Base-by-base conservation (phyloP, 345 rosid genomes). In the Draba incana region DNA sequence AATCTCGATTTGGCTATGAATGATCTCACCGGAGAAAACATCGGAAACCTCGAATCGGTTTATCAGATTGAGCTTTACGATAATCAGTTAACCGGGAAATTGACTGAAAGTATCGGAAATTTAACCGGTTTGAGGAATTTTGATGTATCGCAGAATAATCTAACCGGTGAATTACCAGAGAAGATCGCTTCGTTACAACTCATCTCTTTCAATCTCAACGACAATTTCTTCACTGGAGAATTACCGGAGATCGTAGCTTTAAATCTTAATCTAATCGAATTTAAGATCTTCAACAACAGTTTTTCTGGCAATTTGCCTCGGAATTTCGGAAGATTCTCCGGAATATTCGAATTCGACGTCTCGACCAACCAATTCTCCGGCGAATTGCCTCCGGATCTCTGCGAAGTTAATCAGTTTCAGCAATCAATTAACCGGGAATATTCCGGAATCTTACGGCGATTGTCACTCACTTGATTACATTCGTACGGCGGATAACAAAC, bases 261-360 rank as follows among this genome's bases (percentile, higher is more conserved):
- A 10, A 90, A 85, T 65, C 86, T 81, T 1, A 77, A 79, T 62
- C 75, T 90, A 30, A 20, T 6, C 51, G 68, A 73, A 13, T 75
- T 90, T 24, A 84, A 80, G 56, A 82, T 90, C 80, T 90, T 84
- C 81, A 86, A 88, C 77, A 90, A 90, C 84, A 86, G 85, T 63
- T 90, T 90, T 38, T 72, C 78, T 0, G 97, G 97, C 6, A 79
- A 14, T 1, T 78, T 90, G 24, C 95, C 95, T 1, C 16, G 46
- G 7, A 70, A 79, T 69, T 68, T 90, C 2, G 97, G 97, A 2
- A 79, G 61, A 70, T 74, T 76, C 67, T 83, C 89, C 1, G 77
- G 33, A 10, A 42, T 90, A 35, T 48, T 15, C 10, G 79, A 77
- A n/a, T 74, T 90, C n/a, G 97, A 90, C 65, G 85, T 84, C 30